phyloP scores from a whole-genome alignment of 2,329 filamentous ascomycete genomes.

The Stachybotrys elegans region DNA sequence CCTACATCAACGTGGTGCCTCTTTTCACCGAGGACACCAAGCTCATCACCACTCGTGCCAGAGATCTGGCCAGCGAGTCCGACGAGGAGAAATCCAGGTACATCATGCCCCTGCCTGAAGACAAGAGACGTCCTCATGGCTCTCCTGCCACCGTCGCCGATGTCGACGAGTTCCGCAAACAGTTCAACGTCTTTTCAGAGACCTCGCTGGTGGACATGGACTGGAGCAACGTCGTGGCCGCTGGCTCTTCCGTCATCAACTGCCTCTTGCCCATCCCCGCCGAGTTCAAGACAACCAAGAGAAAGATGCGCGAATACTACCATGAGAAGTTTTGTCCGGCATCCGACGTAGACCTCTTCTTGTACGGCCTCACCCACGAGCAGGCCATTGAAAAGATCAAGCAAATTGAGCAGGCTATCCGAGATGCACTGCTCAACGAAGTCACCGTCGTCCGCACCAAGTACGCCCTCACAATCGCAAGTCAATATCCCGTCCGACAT shows the following conservation, averaged over 20 bases:
- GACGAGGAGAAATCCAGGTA: conserved; percentile 58
- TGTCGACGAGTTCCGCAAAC: conserved; percentile 67
- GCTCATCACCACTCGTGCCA: conserved; percentile 56
- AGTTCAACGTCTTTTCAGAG: conserved; percentile 80
- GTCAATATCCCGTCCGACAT: conserved; percentile 77
- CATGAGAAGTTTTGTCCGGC: conserved; percentile 77
- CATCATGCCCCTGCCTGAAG: conserved; percentile 61
- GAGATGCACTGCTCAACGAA: conserved; percentile 74
- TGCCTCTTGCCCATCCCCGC: conserved; percentile 67
- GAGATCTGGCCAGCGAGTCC: conserved; percentile 52
- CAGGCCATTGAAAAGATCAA: conserved; percentile 80
- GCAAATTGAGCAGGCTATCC: conserved; percentile 70
- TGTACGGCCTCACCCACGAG: conserved; percentile 74
- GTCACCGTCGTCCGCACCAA: conserved; percentile 81
- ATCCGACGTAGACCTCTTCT: conserved; percentile 81
- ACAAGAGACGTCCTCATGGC: conserved; percentile 57
- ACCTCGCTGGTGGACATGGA: conserved; percentile 69
- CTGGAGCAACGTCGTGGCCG: conserved; percentile 78
- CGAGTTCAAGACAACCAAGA: conserved; percentile 57
- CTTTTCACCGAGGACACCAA: conserved; percentile 55
- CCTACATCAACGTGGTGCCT: conserved; percentile 59
- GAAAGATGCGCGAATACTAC: conserved; percentile 65
- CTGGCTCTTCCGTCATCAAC: conserved; percentile 77
- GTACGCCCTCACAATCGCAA: conserved; percentile 80
- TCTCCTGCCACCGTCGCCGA: conserved; percentile 63